phyloP scores from a whole-genome alignment of 805 yeast genomes.

The Saccharomycopsis fibuligera region DNA sequence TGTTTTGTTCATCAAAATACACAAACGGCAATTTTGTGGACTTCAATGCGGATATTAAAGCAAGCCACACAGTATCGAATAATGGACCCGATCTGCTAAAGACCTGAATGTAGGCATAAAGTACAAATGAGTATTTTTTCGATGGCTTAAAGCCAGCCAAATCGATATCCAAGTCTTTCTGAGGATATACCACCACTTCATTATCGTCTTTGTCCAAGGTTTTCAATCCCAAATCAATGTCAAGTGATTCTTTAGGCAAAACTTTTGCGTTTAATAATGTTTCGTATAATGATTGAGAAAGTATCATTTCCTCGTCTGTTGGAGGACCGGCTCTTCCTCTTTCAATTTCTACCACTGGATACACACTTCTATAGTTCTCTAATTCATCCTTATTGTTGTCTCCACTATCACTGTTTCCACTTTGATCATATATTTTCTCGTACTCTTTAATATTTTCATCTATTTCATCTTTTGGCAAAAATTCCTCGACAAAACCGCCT shows the following conservation, averaged over 20 bases:
- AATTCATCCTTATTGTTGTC: slow-evolving; percentile 24
- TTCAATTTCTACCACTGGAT: slow-evolving; percentile 70
- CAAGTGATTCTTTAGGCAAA: slow-evolving; percentile 43
- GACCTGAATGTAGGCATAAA: slow-evolving; percentile 69
- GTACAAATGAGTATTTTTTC: slow-evolving; percentile 47
- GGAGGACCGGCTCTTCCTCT: slow-evolving; percentile 78
- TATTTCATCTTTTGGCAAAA: slow-evolving; percentile 34
- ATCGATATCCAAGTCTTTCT: slow-evolving; percentile 23
- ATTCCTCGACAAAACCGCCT: slow-evolving; percentile 58
- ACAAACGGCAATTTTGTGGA: slow-evolving; percentile 60
- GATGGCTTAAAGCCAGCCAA: slow-evolving; percentile 31
- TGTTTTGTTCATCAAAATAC: slow-evolving; percentile 57
- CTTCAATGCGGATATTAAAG: slow-evolving; percentile 56
- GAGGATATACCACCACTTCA: slow-evolving; percentile 41
- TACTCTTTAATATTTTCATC: slow-evolving; percentile 38
- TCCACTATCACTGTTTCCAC: slow-evolving; percentile 24
- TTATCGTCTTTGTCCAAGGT: slow-evolving; percentile 46
- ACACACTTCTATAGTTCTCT: slow-evolving; percentile 38
- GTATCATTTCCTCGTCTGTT: slow-evolving; percentile 75
- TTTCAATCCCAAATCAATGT: slow-evolving; percentile 49
- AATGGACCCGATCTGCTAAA: slow-evolving; percentile 79
- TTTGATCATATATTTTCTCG: slow-evolving; percentile 30
- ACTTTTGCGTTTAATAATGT: slow-evolving; percentile 51
- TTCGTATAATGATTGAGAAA: slow-evolving; percentile 61
- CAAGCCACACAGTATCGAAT: slow-evolving; percentile 68